phyloP scores from a whole-genome alignment of 257 asterid species.

The Nicotiana obtusifolia region DNA sequence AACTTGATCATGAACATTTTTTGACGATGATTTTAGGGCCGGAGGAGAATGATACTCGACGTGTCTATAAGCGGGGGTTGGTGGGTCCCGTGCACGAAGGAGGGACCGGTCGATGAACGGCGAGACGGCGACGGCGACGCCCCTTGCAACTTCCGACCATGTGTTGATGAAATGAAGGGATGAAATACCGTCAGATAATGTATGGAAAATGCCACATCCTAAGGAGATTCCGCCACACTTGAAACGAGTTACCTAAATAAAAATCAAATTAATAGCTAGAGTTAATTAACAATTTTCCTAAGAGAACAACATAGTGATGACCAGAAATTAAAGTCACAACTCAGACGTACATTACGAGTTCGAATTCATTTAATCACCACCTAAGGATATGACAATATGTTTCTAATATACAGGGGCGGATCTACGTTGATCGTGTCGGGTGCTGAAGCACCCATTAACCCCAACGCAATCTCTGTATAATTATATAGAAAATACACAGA shows the following conservation, averaged over 20 bases:
- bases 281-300: neutral
- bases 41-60: slow-evolving; percentile 27
- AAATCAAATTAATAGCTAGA: neutral
- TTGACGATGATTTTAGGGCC: neutral
- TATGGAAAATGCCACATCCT: slow-evolving; percentile 34
- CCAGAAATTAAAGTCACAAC: neutral
- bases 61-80: slow-evolving; percentile 16
- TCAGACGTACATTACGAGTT: neutral
- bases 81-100: slow-evolving; percentile 29
- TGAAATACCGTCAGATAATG: slow-evolving; percentile 38
- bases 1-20: neutral
- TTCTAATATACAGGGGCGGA: no score
- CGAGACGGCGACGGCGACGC: slow-evolving; percentile 23
- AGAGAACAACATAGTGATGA: no score
- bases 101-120: slow-evolving; percentile 37
- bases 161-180: slow-evolving; percentile 31
- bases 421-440: no score
- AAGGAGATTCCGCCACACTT: slow-evolving; percentile 42
- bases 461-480: no score
- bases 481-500: no score
- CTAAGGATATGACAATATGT: no score
- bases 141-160: slow-evolving; percentile 34
- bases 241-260: slow-evolving; percentile 35
- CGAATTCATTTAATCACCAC: no score
- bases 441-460: no score